Base-by-base conservation (phyloP, 129 eudicot species). In the Saussurea involucrata region DNA sequence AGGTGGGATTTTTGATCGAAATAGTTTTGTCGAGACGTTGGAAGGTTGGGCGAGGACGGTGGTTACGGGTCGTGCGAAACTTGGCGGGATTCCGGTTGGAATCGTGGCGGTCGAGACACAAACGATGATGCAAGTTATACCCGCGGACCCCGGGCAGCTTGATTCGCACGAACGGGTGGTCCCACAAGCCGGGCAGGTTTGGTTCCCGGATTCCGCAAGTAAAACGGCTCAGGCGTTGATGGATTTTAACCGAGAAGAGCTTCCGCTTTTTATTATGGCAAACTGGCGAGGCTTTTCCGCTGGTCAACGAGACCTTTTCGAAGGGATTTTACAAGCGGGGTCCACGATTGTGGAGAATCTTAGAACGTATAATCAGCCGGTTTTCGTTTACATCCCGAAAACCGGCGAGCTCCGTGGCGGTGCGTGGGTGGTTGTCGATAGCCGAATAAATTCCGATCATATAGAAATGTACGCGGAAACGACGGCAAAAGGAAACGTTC, bases 21-120 rank as follows among this genome's bases (percentile, higher is more conserved):
- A 92, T 29, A 95, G 97, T 83, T 95, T 95, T 73, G 89, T 95
- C n/a, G 99, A 95, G 83, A 90, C 97, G 0, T 84, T 95, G 37
- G 99, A 95, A 78, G 92, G 97, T 64, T 95, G 99, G 99, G 99
- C 99, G 6, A 85, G 96, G 83, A 95, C 99, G 10, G 99, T 95
- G 27, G 99, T 95, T n/a, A 95, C 97, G 0, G 99, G 99, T 6
- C 91, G 99, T 29, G 99, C 99, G 1, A 95, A 92, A 76, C 95
- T 95, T 1, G 99, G 99, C 28, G 99, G 99, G 60, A 92, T 95
- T 32, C 99, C 99, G 2, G 96, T 92, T 0, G 99, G 99, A 40
- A 81, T 95, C 24, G 89, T 95, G 24, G 97, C 97, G 8, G 96
- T 92, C 3, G 99, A 95, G 86, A 95, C 99, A 29, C 97, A 95